Base-by-base conservation (phyloP, 75 land plant species). In the Cupressus sempervirens region DNA sequence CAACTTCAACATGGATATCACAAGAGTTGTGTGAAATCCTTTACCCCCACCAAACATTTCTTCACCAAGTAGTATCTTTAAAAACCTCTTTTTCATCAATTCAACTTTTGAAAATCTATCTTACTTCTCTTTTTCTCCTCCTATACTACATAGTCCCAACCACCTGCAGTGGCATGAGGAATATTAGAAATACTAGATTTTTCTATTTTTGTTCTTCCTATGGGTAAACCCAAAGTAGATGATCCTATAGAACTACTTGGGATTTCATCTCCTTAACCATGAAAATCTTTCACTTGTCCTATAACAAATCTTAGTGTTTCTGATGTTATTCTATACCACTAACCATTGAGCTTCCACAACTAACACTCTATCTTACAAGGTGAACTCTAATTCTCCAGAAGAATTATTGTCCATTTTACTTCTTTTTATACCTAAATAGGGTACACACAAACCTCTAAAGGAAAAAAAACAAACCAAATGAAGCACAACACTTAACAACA, bases 1-100 rank as follows among this genome's bases (percentile, higher is more conserved):
- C n/a, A n/a, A n/a, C n/a, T n/a, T n/a, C n/a, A n/a, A n/a, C n/a
- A n/a, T n/a, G n/a, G n/a, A 90, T 23, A 90, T 87, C 4, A 89
- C 89, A 26, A 90, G 86, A 20, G 91, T 89, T 15, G 86, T 74
- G 62, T 83, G 85, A 13, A 90, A 89, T 23, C 91, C 91, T 86
- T 90, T 90, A 6, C 91, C 88, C 40, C 89, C 84, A 45, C 91
- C 91, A 41, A 87, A 90, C 91, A 90, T 90, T 67, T 90, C 89
- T 76, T 87, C 91, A 34, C 91, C 91, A 13, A 90, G 84, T 38
- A 90, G 80, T 46, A 90, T 52, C 67, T 87, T 87, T 40, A 89
- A 86, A 76, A 90, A 88, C 43, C 84, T 87, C 80, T 90, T 89
- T 75, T 90, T 90, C 91, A 90, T 90, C 87, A 90, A 83, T 58